Evolutionary conservation across 83 land plant genomes (phyloP), one percentile per base, ranked within the genome.

Genomic region (Isoetes engelmannii): DNA sequence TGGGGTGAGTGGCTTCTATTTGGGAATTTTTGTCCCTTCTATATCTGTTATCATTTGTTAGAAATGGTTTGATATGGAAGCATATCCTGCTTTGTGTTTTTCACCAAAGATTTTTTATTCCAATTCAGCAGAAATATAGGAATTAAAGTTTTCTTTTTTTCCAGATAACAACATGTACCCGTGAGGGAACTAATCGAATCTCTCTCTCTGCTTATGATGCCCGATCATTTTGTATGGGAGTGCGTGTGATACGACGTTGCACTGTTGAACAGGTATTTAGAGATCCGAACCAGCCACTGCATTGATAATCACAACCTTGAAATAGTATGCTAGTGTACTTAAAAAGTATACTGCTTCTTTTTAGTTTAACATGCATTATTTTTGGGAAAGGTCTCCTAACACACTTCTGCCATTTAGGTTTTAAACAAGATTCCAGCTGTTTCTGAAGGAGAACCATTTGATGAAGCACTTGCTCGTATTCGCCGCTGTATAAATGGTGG

Each of bases 401-500:
- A 28, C 37, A 28, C 37, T 28, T 28, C 37, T 28, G 37, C 37
- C 37, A 18, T 18, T 8, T 28, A 74, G 77, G 77, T 74, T n/a
- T 21, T 74, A 64, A 61, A 7, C 21, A 6, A 58, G 55, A 74
- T 74, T 45, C 77, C 77, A 6, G 80, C 73, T 55, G 85, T 84
- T 20, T 41, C 72, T 13, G 84, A 84, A 42, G 98, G 98, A 47
- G 98, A 93, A 73, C 63, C 67, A 7, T 93, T 93, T 78, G 85
- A 93, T 66, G 92, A 87, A 44, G 90, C 98, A 48, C 84, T 93
- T 67, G 85, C 90, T 44, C 89, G 98, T 45, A 89, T 93, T 53
- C 53, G 86, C 41, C 92, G 99, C 44, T 86, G 90, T 70, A 59
- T 94, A 61, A 84, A 89, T 75, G 96, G 92, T 69, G 90, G 97